Conservation (phyloP, 2,329 filamentous ascomycete species). For the Paraphoma sp. region DNA sequence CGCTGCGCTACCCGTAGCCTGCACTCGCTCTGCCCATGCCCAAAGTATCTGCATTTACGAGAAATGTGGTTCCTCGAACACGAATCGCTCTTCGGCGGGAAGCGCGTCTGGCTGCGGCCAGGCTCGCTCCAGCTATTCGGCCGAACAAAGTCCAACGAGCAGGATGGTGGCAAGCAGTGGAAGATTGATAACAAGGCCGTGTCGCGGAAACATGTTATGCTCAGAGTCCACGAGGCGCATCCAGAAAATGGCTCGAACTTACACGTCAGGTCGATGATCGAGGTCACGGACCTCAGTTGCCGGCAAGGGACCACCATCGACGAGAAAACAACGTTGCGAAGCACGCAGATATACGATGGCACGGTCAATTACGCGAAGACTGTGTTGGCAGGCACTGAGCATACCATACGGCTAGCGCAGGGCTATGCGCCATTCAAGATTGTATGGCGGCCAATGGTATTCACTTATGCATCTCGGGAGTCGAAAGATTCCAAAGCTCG, state of each 20-base stretch:
- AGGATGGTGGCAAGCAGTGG: slow-evolving; percentile 35
- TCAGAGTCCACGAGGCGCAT: slow-evolving; percentile 71
- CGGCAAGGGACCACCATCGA: slow-evolving; percentile 85
- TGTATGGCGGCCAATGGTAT: slow-evolving; percentile 78
- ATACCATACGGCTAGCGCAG: slow-evolving; percentile 74
- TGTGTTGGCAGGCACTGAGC: slow-evolving; percentile 50
- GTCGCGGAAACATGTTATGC: slow-evolving; percentile 85
- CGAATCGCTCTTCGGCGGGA: slow-evolving; percentile 63
- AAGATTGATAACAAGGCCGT: slow-evolving; percentile 81
- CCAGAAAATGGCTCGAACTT: slow-evolving; percentile 71
- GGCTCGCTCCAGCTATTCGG: slow-evolving; percentile 88
- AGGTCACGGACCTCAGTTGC: slow-evolving; percentile 76
- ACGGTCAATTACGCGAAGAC: slow-evolving; percentile 32
- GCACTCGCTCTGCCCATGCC: too few species aligned
- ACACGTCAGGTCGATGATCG: slow-evolving; percentile 71
- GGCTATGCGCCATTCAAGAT: slow-evolving; percentile 72
- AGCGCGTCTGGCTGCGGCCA: slow-evolving; percentile 82
- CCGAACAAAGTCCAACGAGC: slow-evolving; percentile 70
- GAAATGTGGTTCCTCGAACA: slow-evolving; percentile 64
- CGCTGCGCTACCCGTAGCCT: neutral
- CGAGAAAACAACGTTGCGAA: slow-evolving; percentile 69
- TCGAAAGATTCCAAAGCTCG: slow-evolving; percentile 60
- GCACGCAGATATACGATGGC: slow-evolving; percentile 56
- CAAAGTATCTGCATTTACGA: too few species aligned
- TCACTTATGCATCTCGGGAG: slow-evolving; percentile 79